Evolutionary conservation across 768 basidiomycete genomes (phyloP), one percentile per base, ranked within the genome.

Genomic region (Tubosaeta sp.): DNA sequence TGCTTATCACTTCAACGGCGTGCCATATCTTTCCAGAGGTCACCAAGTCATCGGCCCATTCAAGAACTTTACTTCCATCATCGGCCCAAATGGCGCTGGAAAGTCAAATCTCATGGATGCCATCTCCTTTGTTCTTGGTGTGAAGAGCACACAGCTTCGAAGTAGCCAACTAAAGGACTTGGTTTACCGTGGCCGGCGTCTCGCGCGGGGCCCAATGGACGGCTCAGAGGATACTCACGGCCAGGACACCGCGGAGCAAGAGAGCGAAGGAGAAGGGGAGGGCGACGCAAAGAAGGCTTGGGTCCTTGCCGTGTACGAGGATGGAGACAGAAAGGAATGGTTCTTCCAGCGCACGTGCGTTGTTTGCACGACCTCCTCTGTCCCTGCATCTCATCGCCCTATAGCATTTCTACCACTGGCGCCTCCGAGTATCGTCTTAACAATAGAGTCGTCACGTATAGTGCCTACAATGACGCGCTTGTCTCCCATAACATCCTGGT

Each of bases 41-140:
- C 86, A 88, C 65, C 89, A 93, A 67, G 80, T 81, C 25, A 91
- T 94, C 43, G 94, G 93, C 1, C 93, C 93, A 1, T 94, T 94
- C 74, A 83, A 81, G 72, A 84, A 86, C 62, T 99, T 99, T 71
- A 94, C 95, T 0, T 95, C 92, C 11, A 79, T 97, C 48, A 97
- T 99, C 60, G 96, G 96, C 19, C 95, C 96, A 31, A 98, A 99
- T 86, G 95, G 96, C 51, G 93, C 95, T 1, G 96, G 96, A 53
- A 98, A 99, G 67, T 95, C 93, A 10, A 99, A 99, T 68, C 82
- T 98, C 49, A 98, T 98, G 96, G 96, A 99, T 66, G 96, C 96
- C 46, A 97, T 99, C 58, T 98, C 96, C 4, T 98, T 99, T 66
- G 96, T 98, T 9, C 84, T 99, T 6, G 96, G 96, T 27, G 88